Base-by-base conservation (phyloP, 2,329 filamentous ascomycete species). In the Colletotrichum tanaceti region DNA sequence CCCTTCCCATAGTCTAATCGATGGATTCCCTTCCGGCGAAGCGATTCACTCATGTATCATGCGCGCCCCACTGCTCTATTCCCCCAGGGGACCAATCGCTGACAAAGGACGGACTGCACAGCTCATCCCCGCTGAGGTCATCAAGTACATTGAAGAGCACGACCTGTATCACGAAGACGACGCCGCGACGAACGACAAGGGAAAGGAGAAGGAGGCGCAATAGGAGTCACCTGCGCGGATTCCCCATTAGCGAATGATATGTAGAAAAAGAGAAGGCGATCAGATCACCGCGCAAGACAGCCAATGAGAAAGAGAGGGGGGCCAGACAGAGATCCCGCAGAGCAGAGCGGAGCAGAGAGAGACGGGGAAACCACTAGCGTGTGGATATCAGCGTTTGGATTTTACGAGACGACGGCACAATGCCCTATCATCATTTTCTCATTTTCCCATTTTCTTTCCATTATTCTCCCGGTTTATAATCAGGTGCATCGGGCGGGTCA, bases 101-200 rank as follows among this genome's bases (percentile, higher is more conserved):
- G 95, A 95, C 77, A 92, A 97, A 74, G 90, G 96, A 93, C 28
- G 28, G 5, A 32, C 28, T 2, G 10, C 93, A 72, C 88, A 92
- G 71, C 95, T 94, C 75, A 74, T 89, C 41, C 93, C 93, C 0
- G 87, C 90, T 49, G 88, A 89, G 4, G 92, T 95, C 55, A 91
- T 93, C 63, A 83, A 90, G 65, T 93, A 93, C 75, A 93, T 93
- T 70, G 86, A 90, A 65, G 83, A 91, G 71, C 85, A 92, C 71
- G 83, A 84, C 44, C 79, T 93, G 4, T 93, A 92, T 74, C 82
- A 85, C 66, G 88, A 90, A 49, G 67, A 70, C 28, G 65, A 68
- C 43, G 28, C 65, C 20, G 55, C 65, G 39, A 60, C 65, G 50
- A 68, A 65, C 14, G 65, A 68, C 9, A 60, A 60, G 62, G 65